Evolutionary conservation across 192 early-diverging fungal genomes (phyloP).

Genomic region (Coemansia sp.): DNA sequence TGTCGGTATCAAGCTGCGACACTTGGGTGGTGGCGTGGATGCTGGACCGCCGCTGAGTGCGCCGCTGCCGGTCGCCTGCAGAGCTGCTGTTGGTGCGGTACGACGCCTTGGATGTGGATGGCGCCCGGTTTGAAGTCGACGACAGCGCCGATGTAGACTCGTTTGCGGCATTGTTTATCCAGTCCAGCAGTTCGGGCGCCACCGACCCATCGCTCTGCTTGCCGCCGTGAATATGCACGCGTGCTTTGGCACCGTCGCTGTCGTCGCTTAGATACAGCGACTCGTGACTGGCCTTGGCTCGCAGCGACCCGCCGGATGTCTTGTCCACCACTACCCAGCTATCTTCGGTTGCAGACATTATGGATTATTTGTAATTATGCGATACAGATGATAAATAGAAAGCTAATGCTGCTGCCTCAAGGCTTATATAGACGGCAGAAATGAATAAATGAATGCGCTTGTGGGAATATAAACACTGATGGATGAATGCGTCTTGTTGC

Average conservation of each 20-base stretch:
- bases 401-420: not conserved
- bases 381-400: no score
- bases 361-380: not conserved
- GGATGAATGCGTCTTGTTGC: no score
- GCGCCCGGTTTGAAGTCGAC: constrained; percentile 24
- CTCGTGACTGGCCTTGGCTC: constrained; percentile 52
- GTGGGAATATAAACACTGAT: no score
- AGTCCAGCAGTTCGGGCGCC: constrained; percentile 47
- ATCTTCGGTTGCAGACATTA: constrained; percentile 29
- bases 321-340: constrained; percentile 56
- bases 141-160: constrained; percentile 37
- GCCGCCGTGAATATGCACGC: constrained; percentile 38
- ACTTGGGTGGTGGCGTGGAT: constrained; percentile 26
- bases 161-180: constrained; percentile 43
- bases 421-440: no score
- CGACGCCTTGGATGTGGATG: constrained; percentile 39
- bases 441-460: not conserved
- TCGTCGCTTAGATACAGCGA: constrained; percentile 39
- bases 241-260: constrained; percentile 12
- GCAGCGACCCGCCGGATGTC: constrained; percentile 37
- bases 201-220: constrained; percentile 5
- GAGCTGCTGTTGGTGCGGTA: constrained; percentile 53
- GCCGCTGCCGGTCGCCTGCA: constrained; percentile 34
- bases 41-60: constrained; percentile 38
- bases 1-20: constrained; percentile 8